phyloP scores from a whole-genome alignment of 108 stramenopile species.

The Seminavis robusta region DNA sequence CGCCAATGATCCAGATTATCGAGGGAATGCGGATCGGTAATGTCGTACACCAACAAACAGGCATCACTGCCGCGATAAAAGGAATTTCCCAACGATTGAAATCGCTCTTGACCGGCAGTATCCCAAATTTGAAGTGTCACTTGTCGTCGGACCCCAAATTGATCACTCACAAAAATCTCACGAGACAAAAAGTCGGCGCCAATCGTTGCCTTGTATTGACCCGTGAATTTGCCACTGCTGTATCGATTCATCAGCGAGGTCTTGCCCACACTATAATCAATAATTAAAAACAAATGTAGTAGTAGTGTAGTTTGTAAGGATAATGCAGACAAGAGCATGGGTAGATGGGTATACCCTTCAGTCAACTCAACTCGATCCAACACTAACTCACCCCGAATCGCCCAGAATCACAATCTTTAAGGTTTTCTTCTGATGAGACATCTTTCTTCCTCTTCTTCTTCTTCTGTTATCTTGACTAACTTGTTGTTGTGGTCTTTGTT shows the following conservation, averaged over 20 bases:
- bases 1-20: conserved; percentile 95
- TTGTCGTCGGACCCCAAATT: conserved; percentile 50
- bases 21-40: conserved; percentile 92
- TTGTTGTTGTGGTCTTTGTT: too few relatives aligned
- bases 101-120: conserved; percentile 98
- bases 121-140: conserved; percentile 99
- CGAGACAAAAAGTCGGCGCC: conserved; percentile 97
- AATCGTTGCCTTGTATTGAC: conserved; percentile 98
- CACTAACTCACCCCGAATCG: conserved; percentile 76
- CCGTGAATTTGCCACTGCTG: conserved; percentile 91
- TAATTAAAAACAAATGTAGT: neutral
- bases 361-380: too few relatives aligned
- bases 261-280: conserved; percentile 88
- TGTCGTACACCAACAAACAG: conserved; percentile 96
- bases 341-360: neutral
- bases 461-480: too few relatives aligned
- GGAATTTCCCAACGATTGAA: conserved; percentile 93
- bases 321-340: neutral
- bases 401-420: conserved; percentile 96
- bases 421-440: conserved; percentile 40
- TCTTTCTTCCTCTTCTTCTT: too few relatives aligned
- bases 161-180: conserved; percentile 71
- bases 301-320: neutral
- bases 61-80: conserved; percentile 99
- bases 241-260: conserved; percentile 98